These are phyloP conservation scores for Schizophyllum amplum DNA, from an alignment of 1,284 basidiomycete species.

Conservation along the genomic window DNA sequence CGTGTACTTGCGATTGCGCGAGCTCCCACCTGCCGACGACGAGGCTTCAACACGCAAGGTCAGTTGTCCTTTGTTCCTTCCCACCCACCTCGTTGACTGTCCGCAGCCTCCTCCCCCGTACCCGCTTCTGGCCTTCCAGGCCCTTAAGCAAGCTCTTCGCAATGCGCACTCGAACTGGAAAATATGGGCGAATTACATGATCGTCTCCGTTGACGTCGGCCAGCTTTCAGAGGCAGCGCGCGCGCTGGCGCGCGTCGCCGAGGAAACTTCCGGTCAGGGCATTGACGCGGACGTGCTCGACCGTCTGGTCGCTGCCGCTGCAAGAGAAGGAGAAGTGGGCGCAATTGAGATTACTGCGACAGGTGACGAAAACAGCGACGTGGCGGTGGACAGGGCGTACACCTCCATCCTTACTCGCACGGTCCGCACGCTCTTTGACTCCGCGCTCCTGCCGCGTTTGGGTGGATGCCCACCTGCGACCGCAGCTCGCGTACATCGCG, in stretches of 20 bases:
- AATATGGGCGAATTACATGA: constrained; percentile 98
- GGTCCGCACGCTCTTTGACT: constrained; percentile 68
- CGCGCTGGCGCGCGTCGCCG: constrained; percentile 77
- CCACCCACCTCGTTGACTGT: constrained; percentile 14
- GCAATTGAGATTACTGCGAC: background rate
- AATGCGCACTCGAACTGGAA: constrained; percentile 89
- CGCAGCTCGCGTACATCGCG: constrained; percentile 64
- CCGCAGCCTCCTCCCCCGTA: background rate
- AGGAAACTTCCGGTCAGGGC: constrained; percentile 57
- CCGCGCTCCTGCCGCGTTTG: constrained; percentile 63
- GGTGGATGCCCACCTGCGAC: constrained; percentile 33
- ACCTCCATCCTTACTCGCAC: constrained; percentile 57
- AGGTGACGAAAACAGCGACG: constrained; percentile 13
- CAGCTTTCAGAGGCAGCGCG: constrained; percentile 85
- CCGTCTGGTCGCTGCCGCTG: constrained; percentile 79
- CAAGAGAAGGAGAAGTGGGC: constrained; percentile 35
- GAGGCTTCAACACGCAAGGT: constrained; percentile 2
- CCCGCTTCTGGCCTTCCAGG: constrained; percentile 80
- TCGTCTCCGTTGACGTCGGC: constrained; percentile 89
- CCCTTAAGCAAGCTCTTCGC: constrained; percentile 84
- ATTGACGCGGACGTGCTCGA: constrained; percentile 86
- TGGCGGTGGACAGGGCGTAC: constrained; percentile 43
- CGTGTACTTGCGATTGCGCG: constrained; percentile 80
- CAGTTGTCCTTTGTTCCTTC: constrained; percentile 1
- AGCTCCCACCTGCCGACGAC: constrained; percentile 19